Conservation (phyloP, 768 basidiomycete species). For the Pilatotrama ljubarskyi region DNA sequence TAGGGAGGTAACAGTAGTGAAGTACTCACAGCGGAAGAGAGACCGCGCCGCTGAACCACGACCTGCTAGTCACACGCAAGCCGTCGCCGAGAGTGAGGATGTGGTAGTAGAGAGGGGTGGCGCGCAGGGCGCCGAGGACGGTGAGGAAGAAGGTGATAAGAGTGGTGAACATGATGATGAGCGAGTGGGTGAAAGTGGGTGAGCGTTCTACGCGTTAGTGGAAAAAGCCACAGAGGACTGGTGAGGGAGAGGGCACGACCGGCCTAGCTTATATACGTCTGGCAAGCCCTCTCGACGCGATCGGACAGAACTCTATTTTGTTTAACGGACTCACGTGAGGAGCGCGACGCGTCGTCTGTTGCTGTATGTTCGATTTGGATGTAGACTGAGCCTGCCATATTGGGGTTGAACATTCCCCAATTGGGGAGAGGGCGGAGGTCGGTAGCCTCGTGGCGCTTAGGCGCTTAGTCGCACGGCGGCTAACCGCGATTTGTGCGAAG, state of each 20-base stretch:
- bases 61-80: background rate
- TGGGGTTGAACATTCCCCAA: background rate
- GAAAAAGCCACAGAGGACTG: background rate
- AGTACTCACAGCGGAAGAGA: background rate
- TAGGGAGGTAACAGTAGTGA: background rate
- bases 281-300: background rate
- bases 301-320: constrained; percentile 4
- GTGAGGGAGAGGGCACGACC: background rate
- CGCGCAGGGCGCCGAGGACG: background rate
- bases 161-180: background rate
- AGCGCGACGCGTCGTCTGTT: background rate
- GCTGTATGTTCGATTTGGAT: background rate
- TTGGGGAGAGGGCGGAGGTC: background rate
- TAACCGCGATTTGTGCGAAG: too few relatives aligned
- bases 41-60: background rate
- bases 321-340: constrained; percentile 5
- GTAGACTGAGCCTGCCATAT: background rate
- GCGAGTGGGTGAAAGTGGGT: background rate
- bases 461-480: background rate
- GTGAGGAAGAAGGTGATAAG: constrained; percentile 2
- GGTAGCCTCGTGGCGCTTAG: constrained; percentile 5
- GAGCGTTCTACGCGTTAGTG: background rate
- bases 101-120: background rate
- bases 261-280: background rate
- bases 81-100: background rate